phyloP scores from a whole-genome alignment of 106 monocot species.

The Posidonia australis region DNA sequence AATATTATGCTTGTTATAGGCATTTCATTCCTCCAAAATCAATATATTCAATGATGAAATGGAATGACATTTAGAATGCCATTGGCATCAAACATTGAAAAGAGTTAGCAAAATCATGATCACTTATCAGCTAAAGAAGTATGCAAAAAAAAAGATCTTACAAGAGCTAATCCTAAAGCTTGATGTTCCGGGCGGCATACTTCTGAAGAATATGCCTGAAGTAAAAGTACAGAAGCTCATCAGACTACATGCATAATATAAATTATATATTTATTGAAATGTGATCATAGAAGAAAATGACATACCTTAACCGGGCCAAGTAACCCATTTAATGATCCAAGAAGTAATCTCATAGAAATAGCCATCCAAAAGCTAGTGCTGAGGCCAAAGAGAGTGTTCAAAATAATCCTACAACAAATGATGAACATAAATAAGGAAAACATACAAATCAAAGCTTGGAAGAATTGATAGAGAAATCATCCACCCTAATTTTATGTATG shows the following conservation, averaged over 20 bases:
- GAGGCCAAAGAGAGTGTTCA: constrained; percentile 80
- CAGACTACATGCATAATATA: background rate
- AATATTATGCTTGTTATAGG: no score
- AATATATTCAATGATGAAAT: no score
- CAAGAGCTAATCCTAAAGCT: constrained; percentile 61
- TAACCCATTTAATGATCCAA: constrained; percentile 77
- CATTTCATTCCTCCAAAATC: no score
- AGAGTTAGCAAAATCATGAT: no score
- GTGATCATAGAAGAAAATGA: background rate
- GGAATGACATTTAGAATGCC: no score
- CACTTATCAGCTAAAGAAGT: no score
- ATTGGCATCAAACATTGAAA: no score
- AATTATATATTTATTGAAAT: background rate
- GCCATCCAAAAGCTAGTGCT: constrained; percentile 88
- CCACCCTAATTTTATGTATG: background rate
- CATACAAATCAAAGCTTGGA: constrained; percentile 22
- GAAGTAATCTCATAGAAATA: constrained; percentile 67
- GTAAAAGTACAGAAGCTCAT: background rate
- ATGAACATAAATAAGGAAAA: background rate
- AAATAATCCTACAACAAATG: constrained; percentile 46
- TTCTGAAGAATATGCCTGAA: constrained; percentile 72
- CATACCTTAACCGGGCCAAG: constrained; percentile 65
- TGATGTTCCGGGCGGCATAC: constrained; percentile 60
- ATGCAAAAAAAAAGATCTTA: constrained; percentile 32
- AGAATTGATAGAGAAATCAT: constrained; percentile 20